Base-by-base conservation (phyloP, 305 asterid genomes). In the Plantago coronopus region DNA sequence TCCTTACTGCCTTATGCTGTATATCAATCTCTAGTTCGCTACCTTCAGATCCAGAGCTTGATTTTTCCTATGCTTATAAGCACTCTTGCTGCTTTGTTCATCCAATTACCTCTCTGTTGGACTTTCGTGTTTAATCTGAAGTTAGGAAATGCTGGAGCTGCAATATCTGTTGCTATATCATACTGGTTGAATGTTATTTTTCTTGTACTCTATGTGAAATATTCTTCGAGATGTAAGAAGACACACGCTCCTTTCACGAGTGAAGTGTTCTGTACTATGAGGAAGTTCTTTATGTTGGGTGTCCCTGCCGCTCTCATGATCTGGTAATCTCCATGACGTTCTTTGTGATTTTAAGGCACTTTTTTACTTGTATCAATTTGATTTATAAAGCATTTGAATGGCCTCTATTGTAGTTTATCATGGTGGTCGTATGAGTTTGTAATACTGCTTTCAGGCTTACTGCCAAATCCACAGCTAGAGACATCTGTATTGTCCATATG, bases 341-440 rank as follows among this genome's bases (percentile, higher is more conserved):
- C 37, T 34, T 44, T 10, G 8, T 20, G 2, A n/a, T 34, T 0
- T 54, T 34, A 10, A 7, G 2, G 10, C n/a, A 12, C 18, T 38
- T 51, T 42, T 17, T 9, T 9, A 14, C 21, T 38, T 22, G 29
- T 17, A 5, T 34, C 10, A 7, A 1, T 37, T 17, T 40, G 48
- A 8, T 55, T 13, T 0, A 31, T 27, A n/a, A 7, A 21, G 22
- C 21, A 10, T 59, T 59, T 18, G 17, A 42, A 25, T 42, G 17
- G 4, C 14, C 17, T 0, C 29, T 60, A 13, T 34, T 29, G 2
- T 68, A 78, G 76, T 34, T 64, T 72, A 65, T 62, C 64, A 59
- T 78, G 78, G 80, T 78, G 83, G 76, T 57, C 75, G 16, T 71
- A 46, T 56, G 83, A 78, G 56, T 51, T 74, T 19, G 62, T 71